Percentiles rank a stretch among this genome's conserved stretches.
phyloP scores from a whole-genome alignment of 2,329 filamentous ascomycete genomes.

The Penicillium sp. region DNA sequence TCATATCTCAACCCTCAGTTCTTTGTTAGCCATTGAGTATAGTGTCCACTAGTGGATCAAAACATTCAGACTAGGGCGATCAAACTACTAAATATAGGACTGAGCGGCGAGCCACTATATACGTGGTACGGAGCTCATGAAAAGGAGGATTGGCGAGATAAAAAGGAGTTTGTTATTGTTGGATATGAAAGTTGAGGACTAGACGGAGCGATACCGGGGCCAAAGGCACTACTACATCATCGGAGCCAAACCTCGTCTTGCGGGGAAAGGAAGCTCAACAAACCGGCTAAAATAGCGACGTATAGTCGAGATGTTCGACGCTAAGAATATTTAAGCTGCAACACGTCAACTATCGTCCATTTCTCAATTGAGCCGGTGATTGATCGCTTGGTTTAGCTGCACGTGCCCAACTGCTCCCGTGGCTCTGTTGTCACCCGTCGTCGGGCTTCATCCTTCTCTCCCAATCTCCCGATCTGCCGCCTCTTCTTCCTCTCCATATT shows the following conservation, averaged over 20 bases:
- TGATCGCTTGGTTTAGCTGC: constrained; percentile 9
- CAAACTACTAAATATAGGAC: background rate
- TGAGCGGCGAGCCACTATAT: background rate
- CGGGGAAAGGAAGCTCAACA: background rate
- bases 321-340: background rate
- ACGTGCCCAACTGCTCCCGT: constrained; percentile 12
- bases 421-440: background rate
- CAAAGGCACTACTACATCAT: background rate
- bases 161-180: background rate
- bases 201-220: background rate
- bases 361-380: background rate
- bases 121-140: background rate
- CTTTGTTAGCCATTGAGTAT: background rate
- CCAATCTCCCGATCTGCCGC: background rate
- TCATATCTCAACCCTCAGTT: background rate
- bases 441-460: background rate
- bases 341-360: background rate
- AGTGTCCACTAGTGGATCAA: background rate
- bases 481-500: background rate
- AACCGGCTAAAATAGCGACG: background rate
- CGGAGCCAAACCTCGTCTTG: background rate
- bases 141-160: background rate
- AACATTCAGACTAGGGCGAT: background rate
- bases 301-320: background rate
- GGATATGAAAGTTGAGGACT: background rate